phyloP scores from a whole-genome alignment of 768 basidiomycete genomes.

The Boletus fagicola region DNA sequence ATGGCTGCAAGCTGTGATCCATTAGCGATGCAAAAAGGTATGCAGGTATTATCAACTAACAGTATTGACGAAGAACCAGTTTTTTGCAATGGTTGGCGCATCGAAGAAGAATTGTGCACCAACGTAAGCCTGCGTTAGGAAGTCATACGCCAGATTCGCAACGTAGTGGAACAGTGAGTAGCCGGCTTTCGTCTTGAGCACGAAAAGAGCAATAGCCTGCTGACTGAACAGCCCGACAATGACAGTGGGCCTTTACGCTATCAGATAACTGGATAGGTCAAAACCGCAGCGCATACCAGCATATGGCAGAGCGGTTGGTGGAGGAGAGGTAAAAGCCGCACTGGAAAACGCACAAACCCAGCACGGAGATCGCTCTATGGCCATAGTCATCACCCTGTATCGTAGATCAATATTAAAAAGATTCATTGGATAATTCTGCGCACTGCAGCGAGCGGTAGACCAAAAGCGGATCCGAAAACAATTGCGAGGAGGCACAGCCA shows the following conservation, averaged over 20 bases:
- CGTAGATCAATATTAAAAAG: conserved; percentile 14
- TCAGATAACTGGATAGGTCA: neutral
- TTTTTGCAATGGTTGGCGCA: conserved; percentile 55
- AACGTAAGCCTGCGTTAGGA: conserved; percentile 61
- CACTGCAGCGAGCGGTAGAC: conserved; percentile 62
- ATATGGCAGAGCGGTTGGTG: conserved; percentile 57
- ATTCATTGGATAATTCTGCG: conserved; percentile 16
- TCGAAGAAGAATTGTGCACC: conserved; percentile 87
- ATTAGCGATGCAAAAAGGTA: conserved; percentile 16
- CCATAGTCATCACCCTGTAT: conserved; percentile 64
- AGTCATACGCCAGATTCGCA: conserved; percentile 76
- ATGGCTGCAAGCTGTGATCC: conserved; percentile 60
- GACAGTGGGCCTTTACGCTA: conserved; percentile 65
- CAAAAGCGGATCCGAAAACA: conserved; percentile 85
- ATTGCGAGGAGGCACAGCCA: conserved; percentile 77
- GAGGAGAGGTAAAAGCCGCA: conserved; percentile 70
- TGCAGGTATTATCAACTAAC: conserved; percentile 37
- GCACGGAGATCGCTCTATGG: conserved; percentile 78
- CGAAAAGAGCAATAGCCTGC: conserved; percentile 84
- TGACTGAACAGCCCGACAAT: conserved; percentile 84
- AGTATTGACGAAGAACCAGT: conserved; percentile 86
- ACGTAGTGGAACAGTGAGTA: conserved; percentile 84
- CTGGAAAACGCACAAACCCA: conserved; percentile 81
- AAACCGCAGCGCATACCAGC: conserved; percentile 53
- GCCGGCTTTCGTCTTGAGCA: conserved; percentile 80